A percentile compares a stretch with the other conserved stretches of the same genome.
These are phyloP conservation scores for Globisporangium perplexum DNA, from an alignment of 352 stramenopile species.

Conservation along the genomic window DNA sequence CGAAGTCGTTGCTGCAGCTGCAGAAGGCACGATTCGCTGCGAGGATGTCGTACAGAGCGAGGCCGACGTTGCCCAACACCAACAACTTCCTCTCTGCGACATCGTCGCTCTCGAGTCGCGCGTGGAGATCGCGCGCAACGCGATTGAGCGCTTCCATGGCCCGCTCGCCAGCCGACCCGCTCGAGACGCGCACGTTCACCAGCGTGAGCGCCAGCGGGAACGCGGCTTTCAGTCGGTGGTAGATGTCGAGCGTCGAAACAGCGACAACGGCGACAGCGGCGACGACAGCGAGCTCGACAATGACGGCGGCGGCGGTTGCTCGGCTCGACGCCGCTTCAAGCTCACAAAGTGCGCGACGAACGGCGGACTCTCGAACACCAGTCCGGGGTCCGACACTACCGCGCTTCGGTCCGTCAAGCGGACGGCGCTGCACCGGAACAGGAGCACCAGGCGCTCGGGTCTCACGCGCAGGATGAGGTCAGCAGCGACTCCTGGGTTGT, in stretches of 20 bases:
- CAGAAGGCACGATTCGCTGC: slow-evolving; percentile 11
- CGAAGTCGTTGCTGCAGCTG: slow-evolving; percentile 6
- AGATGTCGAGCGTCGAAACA: background rate
- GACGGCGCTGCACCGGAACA: slow-evolving; percentile 37
- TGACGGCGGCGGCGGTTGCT: background rate
- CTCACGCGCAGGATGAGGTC: slow-evolving; percentile 6
- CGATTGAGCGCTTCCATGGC: slow-evolving; percentile 29
- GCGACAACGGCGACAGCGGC: background rate
- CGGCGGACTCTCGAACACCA: slow-evolving; percentile 25
- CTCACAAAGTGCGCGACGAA: slow-evolving; percentile 42
- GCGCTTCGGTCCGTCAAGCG: slow-evolving; percentile 20
- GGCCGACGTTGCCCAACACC: slow-evolving; percentile 64
- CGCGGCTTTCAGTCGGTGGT: background rate
- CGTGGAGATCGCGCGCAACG: slow-evolving; percentile 17
- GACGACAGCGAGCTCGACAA: background rate
- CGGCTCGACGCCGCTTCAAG: background rate
- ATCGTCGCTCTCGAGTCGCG: slow-evolving; percentile 5
- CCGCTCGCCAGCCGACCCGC: slow-evolving; percentile 21
- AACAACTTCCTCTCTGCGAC: slow-evolving; percentile 22
- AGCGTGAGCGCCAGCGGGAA: slow-evolving; percentile 27
- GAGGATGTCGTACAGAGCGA: slow-evolving; percentile 41
- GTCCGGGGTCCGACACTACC: slow-evolving; percentile 11
- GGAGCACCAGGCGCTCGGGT: slow-evolving; percentile 45
- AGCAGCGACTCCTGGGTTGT: background rate
- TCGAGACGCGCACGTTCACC: slow-evolving; percentile 52